Conservation (phyloP, 2,329 filamentous ascomycete species). For the Diaporthe sp. region DNA sequence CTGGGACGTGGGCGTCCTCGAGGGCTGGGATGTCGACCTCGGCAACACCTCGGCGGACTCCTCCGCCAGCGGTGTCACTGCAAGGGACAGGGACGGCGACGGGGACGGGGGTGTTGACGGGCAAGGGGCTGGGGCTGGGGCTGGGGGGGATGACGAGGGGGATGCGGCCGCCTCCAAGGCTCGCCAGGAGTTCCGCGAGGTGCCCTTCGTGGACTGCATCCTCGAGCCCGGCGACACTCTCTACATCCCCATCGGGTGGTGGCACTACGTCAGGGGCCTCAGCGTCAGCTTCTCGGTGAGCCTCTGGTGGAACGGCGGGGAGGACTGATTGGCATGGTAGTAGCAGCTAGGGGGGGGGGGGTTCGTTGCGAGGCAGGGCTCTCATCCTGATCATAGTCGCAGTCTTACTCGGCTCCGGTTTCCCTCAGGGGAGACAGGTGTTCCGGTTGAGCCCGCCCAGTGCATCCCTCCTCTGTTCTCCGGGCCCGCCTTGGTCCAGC, state of each 20-base stretch:
- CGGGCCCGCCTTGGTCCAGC: background rate
- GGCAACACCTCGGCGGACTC: background rate
- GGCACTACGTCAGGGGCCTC: constrained; percentile 93
- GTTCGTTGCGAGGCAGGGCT: background rate
- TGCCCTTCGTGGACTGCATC: constrained; percentile 80
- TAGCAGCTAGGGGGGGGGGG: background rate
- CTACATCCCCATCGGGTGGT: constrained; percentile 95
- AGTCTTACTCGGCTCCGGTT: background rate
- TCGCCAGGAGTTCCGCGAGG: constrained; percentile 58
- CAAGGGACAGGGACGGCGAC: constrained; percentile 24
- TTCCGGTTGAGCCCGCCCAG: background rate
- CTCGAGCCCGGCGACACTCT: constrained; percentile 84
- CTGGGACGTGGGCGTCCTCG: constrained; percentile 78
- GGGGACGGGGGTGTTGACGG: constrained; percentile 34
- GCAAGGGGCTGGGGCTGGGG: background rate
- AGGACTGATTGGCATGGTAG: background rate
- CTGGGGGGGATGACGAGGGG: background rate
- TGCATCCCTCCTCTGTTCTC: background rate
- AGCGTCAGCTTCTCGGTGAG: constrained; percentile 93
- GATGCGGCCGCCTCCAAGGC: constrained; percentile 44
- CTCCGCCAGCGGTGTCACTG: background rate
- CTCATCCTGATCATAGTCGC: background rate
- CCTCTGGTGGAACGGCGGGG: constrained; percentile 85
- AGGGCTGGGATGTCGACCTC: constrained; percentile 64
- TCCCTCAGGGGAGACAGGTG: background rate